Conservation (phyloP, 78 protist genomes). For the Speleostelium caveatum region DNA sequence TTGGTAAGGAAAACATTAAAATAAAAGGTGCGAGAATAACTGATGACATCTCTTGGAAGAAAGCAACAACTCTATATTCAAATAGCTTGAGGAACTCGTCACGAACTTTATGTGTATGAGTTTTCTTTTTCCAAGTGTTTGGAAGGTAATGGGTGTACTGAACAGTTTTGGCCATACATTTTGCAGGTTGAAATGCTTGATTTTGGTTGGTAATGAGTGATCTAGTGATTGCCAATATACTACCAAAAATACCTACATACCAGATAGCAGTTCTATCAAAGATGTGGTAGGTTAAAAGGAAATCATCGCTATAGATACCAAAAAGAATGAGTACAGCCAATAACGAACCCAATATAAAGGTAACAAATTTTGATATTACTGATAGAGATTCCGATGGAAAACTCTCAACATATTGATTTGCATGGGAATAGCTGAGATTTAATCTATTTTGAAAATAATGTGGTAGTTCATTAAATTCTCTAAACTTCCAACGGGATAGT, state of each 20-base stretch:
- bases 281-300: slow-evolving; percentile 70
- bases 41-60: slow-evolving; percentile 72
- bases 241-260: slow-evolving; percentile 79
- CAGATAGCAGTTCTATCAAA: slow-evolving; percentile 75
- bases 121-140: slow-evolving; percentile 70
- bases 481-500: slow-evolving; percentile 85
- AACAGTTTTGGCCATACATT: slow-evolving; percentile 75
- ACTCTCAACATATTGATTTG: slow-evolving; percentile 74
- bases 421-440: slow-evolving; percentile 68
- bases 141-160: slow-evolving; percentile 84
- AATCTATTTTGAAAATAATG: slow-evolving; percentile 86
- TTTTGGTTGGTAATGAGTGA: slow-evolving; percentile 74
- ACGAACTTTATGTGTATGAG: slow-evolving; percentile 66
- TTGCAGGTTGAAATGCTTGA: slow-evolving; percentile 69
- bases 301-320: slow-evolving; percentile 74
- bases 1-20: slow-evolving; percentile 69
- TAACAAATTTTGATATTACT: slow-evolving; percentile 54
- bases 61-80: slow-evolving; percentile 71
- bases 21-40: slow-evolving; percentile 84
- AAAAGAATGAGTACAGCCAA: slow-evolving; percentile 71
- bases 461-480: slow-evolving; percentile 92
- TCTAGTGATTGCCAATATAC: slow-evolving; percentile 63
- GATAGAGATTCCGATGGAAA: slow-evolving; percentile 69
- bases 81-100: slow-evolving; percentile 73
- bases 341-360: slow-evolving; percentile 77